Evolutionary conservation across 257 asterid species (phyloP).

Genomic region (Gardenia jasminoides): DNA sequence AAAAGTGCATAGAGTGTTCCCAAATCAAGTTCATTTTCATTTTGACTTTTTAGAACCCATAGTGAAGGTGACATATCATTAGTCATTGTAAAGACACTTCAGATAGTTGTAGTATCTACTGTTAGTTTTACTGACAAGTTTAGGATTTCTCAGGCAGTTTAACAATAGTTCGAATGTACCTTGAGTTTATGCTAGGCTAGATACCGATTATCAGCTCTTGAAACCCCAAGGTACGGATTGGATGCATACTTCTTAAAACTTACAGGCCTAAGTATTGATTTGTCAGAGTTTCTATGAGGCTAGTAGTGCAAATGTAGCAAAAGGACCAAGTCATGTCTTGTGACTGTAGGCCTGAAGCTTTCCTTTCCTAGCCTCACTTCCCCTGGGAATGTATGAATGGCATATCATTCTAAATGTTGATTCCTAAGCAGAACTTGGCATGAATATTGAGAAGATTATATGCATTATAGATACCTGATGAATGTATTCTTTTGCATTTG

Average conservation of each 20-base stretch:
- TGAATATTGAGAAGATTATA: background rate
- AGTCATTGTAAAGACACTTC: background rate
- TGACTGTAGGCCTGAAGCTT: background rate
- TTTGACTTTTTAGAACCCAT: background rate
- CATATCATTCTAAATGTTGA: background rate
- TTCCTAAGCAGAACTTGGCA: background rate
- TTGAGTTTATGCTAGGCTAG: background rate
- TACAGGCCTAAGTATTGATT: background rate
- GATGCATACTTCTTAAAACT: background rate
- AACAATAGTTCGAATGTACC: background rate
- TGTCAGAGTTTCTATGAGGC: background rate
- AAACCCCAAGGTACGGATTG: background rate
- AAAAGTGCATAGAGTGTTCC: no score
- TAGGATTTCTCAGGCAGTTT: no score
- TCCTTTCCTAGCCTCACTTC: background rate
- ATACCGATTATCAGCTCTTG: background rate
- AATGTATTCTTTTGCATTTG: background rate
- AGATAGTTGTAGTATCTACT: background rate
- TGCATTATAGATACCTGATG: background rate
- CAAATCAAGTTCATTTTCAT: background rate
- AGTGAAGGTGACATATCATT: background rate
- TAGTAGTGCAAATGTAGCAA: background rate
- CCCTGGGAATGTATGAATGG: background rate
- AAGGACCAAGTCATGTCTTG: background rate
- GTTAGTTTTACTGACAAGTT: background rate